Base-by-base conservation (phyloP, 371 early-diverging fungal genomes). In the Actinomortierella ambigua region DNA sequence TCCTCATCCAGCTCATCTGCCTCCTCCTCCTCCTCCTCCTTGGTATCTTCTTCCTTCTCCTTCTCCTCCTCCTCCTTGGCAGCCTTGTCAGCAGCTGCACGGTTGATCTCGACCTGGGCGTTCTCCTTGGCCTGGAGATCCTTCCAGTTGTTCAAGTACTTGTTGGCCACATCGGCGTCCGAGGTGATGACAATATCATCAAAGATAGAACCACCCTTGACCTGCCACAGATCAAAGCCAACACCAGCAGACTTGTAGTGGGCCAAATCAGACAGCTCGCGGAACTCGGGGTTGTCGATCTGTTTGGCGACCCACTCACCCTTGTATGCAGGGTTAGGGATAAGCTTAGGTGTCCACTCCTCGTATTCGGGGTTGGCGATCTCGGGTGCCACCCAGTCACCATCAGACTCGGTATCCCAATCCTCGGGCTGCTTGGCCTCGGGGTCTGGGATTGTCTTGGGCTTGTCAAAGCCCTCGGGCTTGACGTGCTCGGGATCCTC, bases 151-250 rank as follows among this genome's bases (percentile, higher is more conserved):
- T 29, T 27, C 44, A 73, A 23, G 61, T 63, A 66, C 39, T 75
- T 78, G 53, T 81, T 80, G 55, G 89, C 89, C 69, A 88, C 84
- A 22, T 89, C 90, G 40, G 90, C 64, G 66, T 86, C 86, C 27
- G 85, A 84, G 22, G 90, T 88, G 51, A 94, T 73, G 70, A 94
- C 85, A 75, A 98, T 86, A 82, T 97, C 95, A 80, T 98, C 95
- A 79, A 98, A 98, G 65, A 90, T 82, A 57, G 95, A 91, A 50
- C 90, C 90, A 63, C 90, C 82, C 85, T 95, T 94, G 85, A 98
- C 95, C 76, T 95, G 95, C 99, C 98, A 98, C 65, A 98, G 78
- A 80, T 98, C 99, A 63, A 98, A 86, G 54, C 97, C 99, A 60
- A 96, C 76, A 61, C 91, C 92, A 52, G 81, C 85, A 52, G 95